These are phyloP conservation scores for Meira nashicola DNA, from an alignment of 1,284 basidiomycete species.

Conservation along the genomic window DNA sequence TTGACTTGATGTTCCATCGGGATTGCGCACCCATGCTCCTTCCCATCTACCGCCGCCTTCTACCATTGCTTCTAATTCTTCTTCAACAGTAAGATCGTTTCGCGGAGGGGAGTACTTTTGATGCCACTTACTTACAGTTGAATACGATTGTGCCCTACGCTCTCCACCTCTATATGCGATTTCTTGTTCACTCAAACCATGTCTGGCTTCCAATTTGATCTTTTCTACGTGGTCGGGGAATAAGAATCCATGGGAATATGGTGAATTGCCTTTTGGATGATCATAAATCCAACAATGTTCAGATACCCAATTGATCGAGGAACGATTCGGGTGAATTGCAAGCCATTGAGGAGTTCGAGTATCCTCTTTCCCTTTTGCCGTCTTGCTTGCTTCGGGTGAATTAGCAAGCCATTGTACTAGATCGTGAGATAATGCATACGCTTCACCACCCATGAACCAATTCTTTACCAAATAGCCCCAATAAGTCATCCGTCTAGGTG, in stretches of 20 bases:
- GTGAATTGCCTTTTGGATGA: conserved; percentile 83
- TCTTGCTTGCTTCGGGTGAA: conserved; percentile 64
- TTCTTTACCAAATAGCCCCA: conserved; percentile 75
- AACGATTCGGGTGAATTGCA: conserved; percentile 73
- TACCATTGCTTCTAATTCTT: conserved; percentile 84
- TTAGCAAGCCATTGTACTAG: conserved; percentile 82
- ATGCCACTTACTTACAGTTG: conserved; percentile 81
- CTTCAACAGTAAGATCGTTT: conserved; percentile 63
- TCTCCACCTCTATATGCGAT: conserved; percentile 47
- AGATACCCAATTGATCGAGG: conserved; percentile 77
- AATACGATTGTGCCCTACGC: conserved; percentile 65
- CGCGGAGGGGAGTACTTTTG: conserved; percentile 70
- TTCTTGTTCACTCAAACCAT: conserved; percentile 54
- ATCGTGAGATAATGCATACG: conserved; percentile 85
- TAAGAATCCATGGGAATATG: conserved; percentile 90
- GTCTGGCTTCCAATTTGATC: conserved; percentile 57
- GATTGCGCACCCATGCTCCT: conserved; percentile 57
- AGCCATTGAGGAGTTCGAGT: conserved; percentile 92
- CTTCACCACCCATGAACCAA: conserved; percentile 90
- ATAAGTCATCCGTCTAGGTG: conserved; percentile 44
- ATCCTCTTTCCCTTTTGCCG: conserved; percentile 83
- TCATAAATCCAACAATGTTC: conserved; percentile 98
- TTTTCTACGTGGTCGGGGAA: conserved; percentile 82
- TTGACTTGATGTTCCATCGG: conserved; percentile 34
- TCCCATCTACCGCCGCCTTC: conserved; percentile 65